Evolutionary conservation across 2,329 filamentous ascomycete genomes (phyloP), one percentile per base, ranked within the genome.

Genomic region (Aureobasidium lini): DNA sequence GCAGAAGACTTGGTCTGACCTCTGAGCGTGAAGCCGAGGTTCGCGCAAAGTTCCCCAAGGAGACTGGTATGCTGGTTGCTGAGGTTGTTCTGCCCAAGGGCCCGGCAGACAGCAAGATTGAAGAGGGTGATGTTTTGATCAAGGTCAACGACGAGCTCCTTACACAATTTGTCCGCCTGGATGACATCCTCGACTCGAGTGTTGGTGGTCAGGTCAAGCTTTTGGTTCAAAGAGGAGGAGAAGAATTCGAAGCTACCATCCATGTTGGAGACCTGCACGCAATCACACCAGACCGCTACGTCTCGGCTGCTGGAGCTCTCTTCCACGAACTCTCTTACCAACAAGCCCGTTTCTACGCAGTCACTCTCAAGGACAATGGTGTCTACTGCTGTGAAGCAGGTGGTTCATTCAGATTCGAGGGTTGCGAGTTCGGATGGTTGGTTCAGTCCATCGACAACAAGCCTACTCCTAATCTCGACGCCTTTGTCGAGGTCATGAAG

Each of bases 271-370:
- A 99, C 71, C 81, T 99, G 62, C 94, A 99, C 76, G 83, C 83
- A 60, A 99, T 99, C 71, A 97, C 94, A 3, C 94, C 95, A 13
- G 92, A 96, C 74, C 88, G 92, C 62, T 99, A 97, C 70, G 89
- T 97, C 57, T 90, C 91, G 4, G 93, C 97, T 44, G 90, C 92
- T 43, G 95, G 94, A 18, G 94, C 87, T 28, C 93, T 91, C 61
- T 97, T 99, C 78, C 95, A 99, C 76, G 85, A 95, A 70, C 79
- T 99, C 16, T 99, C 95, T 0, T 99, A 99, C 72, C 94, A 99
- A 71, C 92, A 97, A 74, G 91, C 94, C n/a, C 86, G 94, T 9
- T 82, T 96, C 4, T 97, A 96, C 71, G 93, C 92, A 36, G 92
- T 99, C 60, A 86, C 92, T 9, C 88, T 91, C 67, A 87, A 91